Base-by-base conservation (phyloP, 2,329 filamentous ascomycete genomes). In the Biscogniauxia mediterranea region DNA sequence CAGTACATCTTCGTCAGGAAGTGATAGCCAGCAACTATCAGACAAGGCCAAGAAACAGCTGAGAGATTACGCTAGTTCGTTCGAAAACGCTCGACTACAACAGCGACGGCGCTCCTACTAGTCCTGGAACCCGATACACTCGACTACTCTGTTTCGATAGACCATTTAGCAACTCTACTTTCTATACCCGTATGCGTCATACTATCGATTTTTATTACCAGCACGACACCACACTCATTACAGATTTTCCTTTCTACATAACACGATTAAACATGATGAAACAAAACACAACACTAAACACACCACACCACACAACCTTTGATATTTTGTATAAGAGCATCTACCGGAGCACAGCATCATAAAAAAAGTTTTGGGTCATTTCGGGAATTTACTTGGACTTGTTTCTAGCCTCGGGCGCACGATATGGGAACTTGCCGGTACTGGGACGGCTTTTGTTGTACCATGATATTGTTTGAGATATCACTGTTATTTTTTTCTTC, bases 51-150 rank as follows among this genome's bases (percentile, higher is more conserved):
- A 87, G 70, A 88, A 86, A 75, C 92, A 96, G 75, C 85, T 97
- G 42, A 87, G 89, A 73, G 89, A 90, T 68, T 97, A 97, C 76
- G 91, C 91, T 67, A 91, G 89, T 73, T 92, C 90, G 1, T 97
- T 97, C 74, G 93, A 97, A 76, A 90, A 93, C 67, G 88, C 90
- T 61, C 85, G 91, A 64, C 73, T 81, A 17, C 69, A 71, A 58
- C 83, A 85, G 70, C 82, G 84, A 67, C 78, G 84, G 70, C 77
- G 87, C 79, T 83, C 84, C 28, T 80, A 82, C 72, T 86, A 81
- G 72, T 63, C 58, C 51, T 19, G 32, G 28, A 46, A 19, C 50
- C 50, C 52, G 25, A 21, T 46, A 38, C 21, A 54, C 54, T 61
- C 55, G 54, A 51, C 54, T 61, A 58, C 46, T 55, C 56, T 52